Evolutionary conservation across 164 flowering plant genomes (phyloP).

Genomic region (Buxus sempervirens): DNA sequence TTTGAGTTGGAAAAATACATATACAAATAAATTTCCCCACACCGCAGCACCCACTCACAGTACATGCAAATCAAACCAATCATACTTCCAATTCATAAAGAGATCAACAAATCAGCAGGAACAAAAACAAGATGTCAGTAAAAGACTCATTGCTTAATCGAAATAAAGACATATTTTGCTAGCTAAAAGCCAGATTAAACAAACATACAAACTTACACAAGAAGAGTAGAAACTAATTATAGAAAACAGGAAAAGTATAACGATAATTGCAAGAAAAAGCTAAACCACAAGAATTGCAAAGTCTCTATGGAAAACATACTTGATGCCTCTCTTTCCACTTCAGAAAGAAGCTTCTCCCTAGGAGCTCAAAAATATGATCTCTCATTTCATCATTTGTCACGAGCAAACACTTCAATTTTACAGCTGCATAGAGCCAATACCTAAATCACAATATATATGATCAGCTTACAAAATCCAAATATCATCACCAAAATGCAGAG

Average conservation of each 20-base stretch:
- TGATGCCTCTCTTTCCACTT: conserved; percentile 98
- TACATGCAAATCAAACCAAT: too few relatives aligned
- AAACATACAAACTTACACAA: too few relatives aligned
- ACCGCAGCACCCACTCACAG: too few relatives aligned
- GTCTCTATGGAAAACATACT: conserved; percentile 30
- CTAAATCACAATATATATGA: conserved; percentile 24
- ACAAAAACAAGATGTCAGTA: too few relatives aligned
- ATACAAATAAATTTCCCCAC: too few relatives aligned
- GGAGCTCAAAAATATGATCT: conserved; percentile 89
- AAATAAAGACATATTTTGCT: too few relatives aligned
- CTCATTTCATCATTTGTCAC: conserved; percentile 99
- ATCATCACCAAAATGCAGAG: background rate
- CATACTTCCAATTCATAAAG: too few relatives aligned
- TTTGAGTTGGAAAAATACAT: too few relatives aligned
- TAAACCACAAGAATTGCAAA: background rate
- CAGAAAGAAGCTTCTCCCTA: conserved; percentile 68
- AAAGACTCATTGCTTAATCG: too few relatives aligned
- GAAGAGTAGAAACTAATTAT: too few relatives aligned
- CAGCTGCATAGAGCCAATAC: conserved; percentile 98
- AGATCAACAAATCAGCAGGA: too few relatives aligned
- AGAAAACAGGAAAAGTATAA: background rate
- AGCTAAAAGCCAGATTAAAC: too few relatives aligned
- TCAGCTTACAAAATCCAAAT: background rate
- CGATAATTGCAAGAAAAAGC: background rate
- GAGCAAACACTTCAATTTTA: conserved; percentile 72